phyloP scores from a whole-genome alignment of 2,329 filamentous ascomycete species.

The Trichoderma atroviride region DNA sequence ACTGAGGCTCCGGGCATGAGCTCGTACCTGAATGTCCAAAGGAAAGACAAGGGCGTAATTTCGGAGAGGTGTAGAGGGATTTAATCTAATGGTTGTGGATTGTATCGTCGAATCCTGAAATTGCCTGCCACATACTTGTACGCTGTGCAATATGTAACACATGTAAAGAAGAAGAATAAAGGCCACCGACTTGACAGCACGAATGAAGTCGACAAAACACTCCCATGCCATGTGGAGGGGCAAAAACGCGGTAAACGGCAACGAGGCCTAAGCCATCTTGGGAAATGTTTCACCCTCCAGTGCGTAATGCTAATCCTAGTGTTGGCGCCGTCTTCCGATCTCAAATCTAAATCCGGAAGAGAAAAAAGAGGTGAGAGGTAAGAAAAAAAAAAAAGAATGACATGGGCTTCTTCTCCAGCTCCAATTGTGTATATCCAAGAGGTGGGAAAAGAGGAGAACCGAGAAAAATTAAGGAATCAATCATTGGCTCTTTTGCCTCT shows the following conservation, averaged over 20 bases:
- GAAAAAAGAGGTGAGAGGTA: not conserved
- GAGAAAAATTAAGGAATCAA: not conserved
- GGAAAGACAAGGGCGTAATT: not conserved
- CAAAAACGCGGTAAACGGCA: constrained; percentile 7
- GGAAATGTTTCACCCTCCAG: not conserved
- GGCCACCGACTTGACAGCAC: not conserved
- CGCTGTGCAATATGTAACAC: not conserved
- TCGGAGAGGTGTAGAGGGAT: too few species aligned
- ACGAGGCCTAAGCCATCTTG: not conserved
- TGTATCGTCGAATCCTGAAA: not conserved
- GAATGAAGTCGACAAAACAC: not conserved
- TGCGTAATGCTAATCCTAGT: not conserved
- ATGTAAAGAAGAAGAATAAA: not conserved
- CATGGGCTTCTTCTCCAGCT: not conserved
- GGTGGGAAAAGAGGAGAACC: not conserved
- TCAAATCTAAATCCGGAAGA: constrained; percentile 8
- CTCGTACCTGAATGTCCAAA: not conserved
- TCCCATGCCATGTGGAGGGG: not conserved
- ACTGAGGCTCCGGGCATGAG: not conserved
- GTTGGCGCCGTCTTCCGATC: constrained; percentile 18
- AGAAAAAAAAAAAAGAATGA: not conserved
- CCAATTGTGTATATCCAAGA: not conserved
- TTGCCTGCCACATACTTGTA: not conserved
- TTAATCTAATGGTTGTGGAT: not conserved
- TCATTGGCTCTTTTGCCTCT: not conserved